Evolutionary conservation across 176 grass and related monocot genomes (phyloP).

Genomic region (Avena insularis): DNA sequence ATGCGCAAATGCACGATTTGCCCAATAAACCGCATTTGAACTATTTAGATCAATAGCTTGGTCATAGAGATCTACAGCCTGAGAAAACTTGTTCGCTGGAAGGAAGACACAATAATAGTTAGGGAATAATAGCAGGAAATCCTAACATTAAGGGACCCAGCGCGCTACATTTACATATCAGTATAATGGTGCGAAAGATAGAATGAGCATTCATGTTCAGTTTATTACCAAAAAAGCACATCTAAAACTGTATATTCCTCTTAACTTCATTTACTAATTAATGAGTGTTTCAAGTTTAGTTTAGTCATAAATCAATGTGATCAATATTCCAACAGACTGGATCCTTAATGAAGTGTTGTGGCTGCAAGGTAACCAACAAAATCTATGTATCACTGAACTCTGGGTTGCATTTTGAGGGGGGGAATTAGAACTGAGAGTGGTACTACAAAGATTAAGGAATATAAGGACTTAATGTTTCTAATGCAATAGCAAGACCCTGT

Average conservation of each 20-base stretch:
- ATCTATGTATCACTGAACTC: neutral
- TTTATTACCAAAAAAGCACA: constrained; percentile 7
- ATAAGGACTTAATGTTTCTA: neutral
- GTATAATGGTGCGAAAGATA: neutral
- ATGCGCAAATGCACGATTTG: constrained; percentile 90
- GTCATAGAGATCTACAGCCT: constrained; percentile 81
- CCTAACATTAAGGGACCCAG: neutral
- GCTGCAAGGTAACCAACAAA: neutral
- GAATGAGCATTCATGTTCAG: neutral
- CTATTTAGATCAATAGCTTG: constrained; percentile 82
- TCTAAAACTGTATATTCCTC: neutral
- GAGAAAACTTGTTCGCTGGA: constrained; percentile 86
- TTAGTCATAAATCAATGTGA: neutral
- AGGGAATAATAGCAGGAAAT: constrained; percentile 13
- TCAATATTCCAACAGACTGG: neutral
- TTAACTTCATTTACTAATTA: constrained; percentile 4
- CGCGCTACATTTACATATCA: constrained; percentile 16
- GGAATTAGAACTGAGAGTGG: neutral
- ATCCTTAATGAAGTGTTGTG: neutral
- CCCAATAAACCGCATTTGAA: constrained; percentile 86
- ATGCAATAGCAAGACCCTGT: constrained; percentile 2
- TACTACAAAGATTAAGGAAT: too few relatives aligned
- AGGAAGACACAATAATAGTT: constrained; percentile 3
- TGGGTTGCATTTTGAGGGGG: neutral
- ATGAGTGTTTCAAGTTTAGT: neutral